Evolutionary conservation across 805 yeast species (phyloP).

Genomic region (Wickerhamiella qilinensis): DNA sequence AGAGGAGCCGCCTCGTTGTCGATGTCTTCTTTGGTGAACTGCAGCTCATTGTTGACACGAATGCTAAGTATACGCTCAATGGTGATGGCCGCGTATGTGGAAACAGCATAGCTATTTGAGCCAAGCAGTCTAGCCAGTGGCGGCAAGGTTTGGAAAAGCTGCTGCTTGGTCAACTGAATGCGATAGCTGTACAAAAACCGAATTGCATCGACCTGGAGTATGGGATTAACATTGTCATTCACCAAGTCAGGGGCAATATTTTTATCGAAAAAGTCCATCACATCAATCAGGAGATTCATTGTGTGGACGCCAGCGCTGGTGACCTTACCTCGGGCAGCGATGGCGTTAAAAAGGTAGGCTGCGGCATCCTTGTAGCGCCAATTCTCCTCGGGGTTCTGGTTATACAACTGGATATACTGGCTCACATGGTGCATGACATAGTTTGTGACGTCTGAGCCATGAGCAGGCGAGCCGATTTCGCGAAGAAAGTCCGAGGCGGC

Average conservation of each 20-base stretch:
- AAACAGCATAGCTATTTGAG: conserved; percentile 59
- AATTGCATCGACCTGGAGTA: conserved; percentile 81
- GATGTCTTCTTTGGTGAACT: conserved; percentile 63
- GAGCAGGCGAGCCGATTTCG: conserved; percentile 61
- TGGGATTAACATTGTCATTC: conserved; percentile 41
- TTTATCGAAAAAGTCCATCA: conserved; percentile 65
- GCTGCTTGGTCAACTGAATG: conserved; percentile 81
- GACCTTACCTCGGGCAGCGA: conserved; percentile 84
- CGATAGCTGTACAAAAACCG: conserved; percentile 79
- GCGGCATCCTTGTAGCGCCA: conserved; percentile 88
- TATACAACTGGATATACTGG: conserved; percentile 41
- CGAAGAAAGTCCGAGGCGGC: conserved; percentile 85
- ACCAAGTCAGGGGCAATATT: conserved; percentile 74
- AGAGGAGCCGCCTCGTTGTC: conserved; percentile 41
- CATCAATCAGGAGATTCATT: conserved; percentile 70
- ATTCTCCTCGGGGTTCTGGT: conserved; percentile 27
- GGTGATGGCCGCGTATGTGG: conserved; percentile 86
- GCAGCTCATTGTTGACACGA: conserved; percentile 33
- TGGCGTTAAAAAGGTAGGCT: conserved; percentile 65
- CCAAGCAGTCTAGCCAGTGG: conserved; percentile 54
- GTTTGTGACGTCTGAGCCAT: conserved; percentile 52
- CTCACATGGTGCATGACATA: conserved; percentile 60
- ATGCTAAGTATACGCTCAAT: conserved; percentile 75
- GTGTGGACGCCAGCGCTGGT: conserved; percentile 77
- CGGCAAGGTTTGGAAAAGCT: conserved; percentile 65